Base-by-base conservation (phyloP, 2,329 filamentous ascomycete species). In the Paracorniculantispora psalliotae region DNA sequence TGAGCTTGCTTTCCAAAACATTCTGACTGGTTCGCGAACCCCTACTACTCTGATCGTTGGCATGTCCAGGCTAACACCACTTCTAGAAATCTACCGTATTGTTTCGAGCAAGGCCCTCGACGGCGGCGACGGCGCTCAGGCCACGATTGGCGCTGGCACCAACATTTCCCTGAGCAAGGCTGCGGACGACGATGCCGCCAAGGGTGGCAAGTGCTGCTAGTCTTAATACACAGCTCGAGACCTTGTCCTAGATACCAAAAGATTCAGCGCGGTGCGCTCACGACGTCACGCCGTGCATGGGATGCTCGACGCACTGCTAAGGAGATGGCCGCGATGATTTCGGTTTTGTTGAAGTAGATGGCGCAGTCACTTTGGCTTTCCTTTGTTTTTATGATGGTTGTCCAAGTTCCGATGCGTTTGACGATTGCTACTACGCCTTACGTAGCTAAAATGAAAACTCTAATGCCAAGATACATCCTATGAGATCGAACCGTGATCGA, bases 1-100 rank as follows among this genome's bases (percentile, higher is more conserved):
- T 66, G 94, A 99, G 80, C 87, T 97, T 71, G 94, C 94, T 62
- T 97, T 99, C 85, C 93, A 99, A 80, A 97, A 97, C 79, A 99
- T 99, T 73, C 82, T 99, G 73, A 99, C 94, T 72, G 93, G 93
- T 97, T 83, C 63, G 84, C 75, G 19, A 23, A 52, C 55, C 17
- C 5, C 19, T 58, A 12, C 13, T 23, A 35, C 26, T 37, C 30
- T 43, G 26, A 9, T 30, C 8, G 33, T 37, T n/a, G 41, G 15
- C 12, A 41, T 15, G 21, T 28, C 26, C 35, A 48, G 61, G 62
- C 44, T 65, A 51, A 41, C 46, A 19, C 55, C 55, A 41, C 62
- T 65, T 51, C 66, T 58, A 96, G 94, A 99, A 83, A 99, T 99
- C 80, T 99, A 97, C 84, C 90, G 92, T 71, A 99, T 99, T 69